These are phyloP conservation scores for Bipolaris oryzae DNA, from an alignment of 2,329 filamentous ascomycete species.

Conservation along the genomic window DNA sequence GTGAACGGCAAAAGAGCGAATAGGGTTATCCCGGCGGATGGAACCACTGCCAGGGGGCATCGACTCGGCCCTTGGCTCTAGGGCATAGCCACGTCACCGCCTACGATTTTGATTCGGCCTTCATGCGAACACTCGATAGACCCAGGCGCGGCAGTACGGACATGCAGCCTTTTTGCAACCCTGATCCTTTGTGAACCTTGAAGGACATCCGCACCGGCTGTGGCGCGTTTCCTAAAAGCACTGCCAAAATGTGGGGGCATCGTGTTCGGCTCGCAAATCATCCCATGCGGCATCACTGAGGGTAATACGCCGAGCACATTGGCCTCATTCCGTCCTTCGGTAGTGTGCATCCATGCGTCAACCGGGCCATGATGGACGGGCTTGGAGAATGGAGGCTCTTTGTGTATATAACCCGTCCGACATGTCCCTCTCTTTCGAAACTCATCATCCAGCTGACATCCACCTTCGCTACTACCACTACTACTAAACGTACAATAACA, in stretches of 20 bases:
- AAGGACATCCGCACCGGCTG: not conserved
- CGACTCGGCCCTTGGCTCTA: not conserved
- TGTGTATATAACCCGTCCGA: constrained; percentile 16
- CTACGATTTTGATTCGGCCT: constrained; percentile 8
- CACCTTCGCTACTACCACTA: constrained; percentile 3
- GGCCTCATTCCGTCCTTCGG: constrained; percentile 15
- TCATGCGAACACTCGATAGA: constrained; percentile 2
- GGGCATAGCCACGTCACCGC: constrained; percentile 7
- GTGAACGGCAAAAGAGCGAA: not conserved
- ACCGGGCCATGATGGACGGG: not conserved
- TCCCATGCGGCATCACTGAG: constrained; percentile 26
- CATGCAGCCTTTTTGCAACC: not conserved
- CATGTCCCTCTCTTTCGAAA: not conserved
- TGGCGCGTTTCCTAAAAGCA: constrained; percentile 4
- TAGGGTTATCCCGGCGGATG: not conserved
- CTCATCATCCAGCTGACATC: constrained; percentile 7
- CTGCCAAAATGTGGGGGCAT: constrained; percentile 17
- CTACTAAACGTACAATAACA: constrained; percentile 3
- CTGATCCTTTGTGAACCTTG: not conserved
- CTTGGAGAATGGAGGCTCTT: constrained; percentile 7
- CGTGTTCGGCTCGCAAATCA: constrained; percentile 23
- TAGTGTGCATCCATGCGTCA: not conserved
- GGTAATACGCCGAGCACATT: constrained; percentile 15
- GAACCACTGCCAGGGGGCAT: not conserved
- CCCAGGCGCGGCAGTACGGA: constrained; percentile 3